Percentiles rank a stretch among this genome's conserved stretches.
Conservation (phyloP, 805 yeast species). For the Candida argentea region DNA sequence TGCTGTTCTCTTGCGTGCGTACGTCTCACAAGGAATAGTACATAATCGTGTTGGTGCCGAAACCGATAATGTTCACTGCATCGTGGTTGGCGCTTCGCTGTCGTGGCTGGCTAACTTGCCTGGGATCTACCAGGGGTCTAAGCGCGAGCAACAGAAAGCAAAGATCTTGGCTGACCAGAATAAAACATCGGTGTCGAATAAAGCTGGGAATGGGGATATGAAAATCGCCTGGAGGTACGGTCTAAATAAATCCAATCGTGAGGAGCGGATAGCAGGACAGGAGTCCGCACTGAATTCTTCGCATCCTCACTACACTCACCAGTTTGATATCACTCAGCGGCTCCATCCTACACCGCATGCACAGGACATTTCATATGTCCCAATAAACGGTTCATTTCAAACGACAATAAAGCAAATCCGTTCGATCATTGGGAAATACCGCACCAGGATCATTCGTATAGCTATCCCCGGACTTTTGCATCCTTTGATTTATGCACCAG, state of each 20-base stretch:
- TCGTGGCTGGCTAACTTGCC: constrained; percentile 66
- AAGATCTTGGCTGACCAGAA: constrained; percentile 47
- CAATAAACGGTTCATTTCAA: constrained; percentile 15
- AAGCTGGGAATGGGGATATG: constrained; percentile 41
- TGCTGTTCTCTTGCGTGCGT: constrained; percentile 55
- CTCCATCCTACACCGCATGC: constrained; percentile 56
- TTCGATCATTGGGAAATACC: constrained; percentile 18
- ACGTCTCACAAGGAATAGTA: constrained; percentile 66
- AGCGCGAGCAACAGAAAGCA: constrained; percentile 55
- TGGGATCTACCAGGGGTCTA: constrained; percentile 62
- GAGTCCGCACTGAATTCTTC: constrained; percentile 10
- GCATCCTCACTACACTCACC: constrained; percentile 48
- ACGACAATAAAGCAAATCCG: constrained; percentile 32
- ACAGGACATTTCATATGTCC: constrained; percentile 50
- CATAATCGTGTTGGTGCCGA: constrained; percentile 43
- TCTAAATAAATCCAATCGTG: constrained; percentile 14
- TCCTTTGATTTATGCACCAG: constrained; percentile 62
- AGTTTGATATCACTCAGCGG: constrained; percentile 70
- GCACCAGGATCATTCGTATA: constrained; percentile 47
- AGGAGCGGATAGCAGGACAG: too few species aligned
- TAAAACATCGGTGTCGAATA: constrained; percentile 58
- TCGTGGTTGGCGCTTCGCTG: constrained; percentile 50
- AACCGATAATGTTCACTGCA: constrained; percentile 38
- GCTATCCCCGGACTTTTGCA: constrained; percentile 70
- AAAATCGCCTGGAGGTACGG: constrained; percentile 96